These are phyloP conservation scores for Amanita inopinata DNA, from an alignment of 768 basidiomycete species.

Conservation along the genomic window DNA sequence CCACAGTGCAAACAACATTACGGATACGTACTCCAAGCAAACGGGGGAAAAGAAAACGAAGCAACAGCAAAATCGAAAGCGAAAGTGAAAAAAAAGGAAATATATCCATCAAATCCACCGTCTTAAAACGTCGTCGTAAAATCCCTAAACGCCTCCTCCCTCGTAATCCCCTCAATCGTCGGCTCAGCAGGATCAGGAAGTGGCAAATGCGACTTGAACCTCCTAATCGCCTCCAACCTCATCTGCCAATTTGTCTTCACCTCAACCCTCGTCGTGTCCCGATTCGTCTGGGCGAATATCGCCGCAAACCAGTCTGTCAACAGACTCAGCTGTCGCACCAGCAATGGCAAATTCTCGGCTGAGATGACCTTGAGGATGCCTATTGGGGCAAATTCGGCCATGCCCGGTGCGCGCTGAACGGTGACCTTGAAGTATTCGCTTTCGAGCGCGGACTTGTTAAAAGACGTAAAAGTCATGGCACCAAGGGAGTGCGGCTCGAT, in stretches of 20 bases:
- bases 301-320: conserved; percentile 87
- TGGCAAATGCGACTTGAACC: conserved; percentile 42
- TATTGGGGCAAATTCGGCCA: conserved; percentile 90
- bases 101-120: background rate
- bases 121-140: conserved; percentile 31
- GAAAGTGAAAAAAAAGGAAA: background rate
- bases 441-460: conserved; percentile 74
- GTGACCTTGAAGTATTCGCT: conserved; percentile 95
- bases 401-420: conserved; percentile 78
- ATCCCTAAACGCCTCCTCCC: conserved; percentile 43
- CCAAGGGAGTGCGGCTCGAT: conserved; percentile 88
- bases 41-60: no score
- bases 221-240: conserved; percentile 69
- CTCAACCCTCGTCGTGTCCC: conserved; percentile 63
- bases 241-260: conserved; percentile 85
- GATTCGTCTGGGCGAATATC: conserved; percentile 66
- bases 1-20: no score
- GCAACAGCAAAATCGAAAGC: no score
- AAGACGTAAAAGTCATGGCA: conserved; percentile 77
- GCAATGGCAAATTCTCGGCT: conserved; percentile 73
- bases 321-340: conserved; percentile 82
- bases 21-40: no score
- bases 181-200: conserved; percentile 17
- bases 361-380: conserved; percentile 94
- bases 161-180: conserved; percentile 33